Conservation (phyloP, 2,329 filamentous ascomycete species). For the Pseudocercospora vitis region DNA sequence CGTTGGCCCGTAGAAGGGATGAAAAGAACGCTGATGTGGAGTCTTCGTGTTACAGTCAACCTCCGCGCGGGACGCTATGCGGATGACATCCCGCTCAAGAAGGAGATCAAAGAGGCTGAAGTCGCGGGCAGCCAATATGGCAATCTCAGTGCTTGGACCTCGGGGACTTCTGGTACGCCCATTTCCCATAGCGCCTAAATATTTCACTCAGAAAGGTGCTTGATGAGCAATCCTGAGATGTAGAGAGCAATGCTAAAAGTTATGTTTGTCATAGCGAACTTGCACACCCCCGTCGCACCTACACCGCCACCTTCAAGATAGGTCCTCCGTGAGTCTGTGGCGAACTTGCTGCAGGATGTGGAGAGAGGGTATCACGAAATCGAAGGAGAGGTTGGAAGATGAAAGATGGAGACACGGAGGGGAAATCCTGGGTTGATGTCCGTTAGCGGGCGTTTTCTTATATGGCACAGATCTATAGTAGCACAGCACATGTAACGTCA, state of each 20-base stretch:
- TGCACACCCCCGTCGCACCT: not conserved
- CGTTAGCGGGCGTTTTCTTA: not conserved
- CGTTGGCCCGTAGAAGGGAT: too few species aligned
- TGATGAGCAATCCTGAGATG: not conserved
- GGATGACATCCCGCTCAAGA: conserved; percentile 14
- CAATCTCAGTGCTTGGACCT: not conserved
- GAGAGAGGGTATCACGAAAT: not conserved
- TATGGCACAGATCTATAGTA: not conserved
- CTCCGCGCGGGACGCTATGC: conserved; percentile 18
- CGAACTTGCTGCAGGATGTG: not conserved
- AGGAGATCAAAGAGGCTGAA: conserved; percentile 17
- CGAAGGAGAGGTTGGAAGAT: not conserved
- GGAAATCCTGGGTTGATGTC: not conserved
- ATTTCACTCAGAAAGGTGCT: too few species aligned
- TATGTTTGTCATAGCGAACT: not conserved
- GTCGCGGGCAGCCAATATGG: conserved; percentile 4
- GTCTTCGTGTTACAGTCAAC: conserved; percentile 7
- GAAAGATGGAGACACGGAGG: not conserved
- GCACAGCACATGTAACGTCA: not conserved
- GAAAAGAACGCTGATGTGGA: not conserved
- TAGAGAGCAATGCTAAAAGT: not conserved
- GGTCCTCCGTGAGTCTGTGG: not conserved
- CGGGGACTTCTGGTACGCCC: conserved; percentile 2
- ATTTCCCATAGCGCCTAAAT: not conserved
- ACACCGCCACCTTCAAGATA: conserved; percentile 5